Percentiles rank a stretch among this genome's conserved stretches.
Evolutionary conservation across 306 rosid species (phyloP).

Genomic region (Quercus engelmannii): DNA sequence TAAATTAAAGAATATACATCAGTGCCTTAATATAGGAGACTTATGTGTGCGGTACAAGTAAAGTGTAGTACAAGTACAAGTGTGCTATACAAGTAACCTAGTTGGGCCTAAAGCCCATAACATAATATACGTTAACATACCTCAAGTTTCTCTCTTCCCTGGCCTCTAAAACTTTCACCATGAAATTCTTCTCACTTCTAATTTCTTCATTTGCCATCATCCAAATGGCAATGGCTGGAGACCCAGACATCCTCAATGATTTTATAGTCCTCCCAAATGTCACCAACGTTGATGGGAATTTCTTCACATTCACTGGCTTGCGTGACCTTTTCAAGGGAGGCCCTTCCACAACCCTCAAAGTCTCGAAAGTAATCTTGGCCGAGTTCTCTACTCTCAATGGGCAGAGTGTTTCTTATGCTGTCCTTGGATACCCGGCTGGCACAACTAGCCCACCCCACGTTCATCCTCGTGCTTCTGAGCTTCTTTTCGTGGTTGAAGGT

Average conservation of each 20-base stretch:
- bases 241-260: conserved; percentile 45
- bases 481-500: conserved; percentile 36
- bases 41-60: too few relatives aligned
- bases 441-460: conserved; percentile 37
- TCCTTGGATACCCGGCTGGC: conserved; percentile 30
- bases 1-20: too few relatives aligned
- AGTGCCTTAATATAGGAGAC: too few relatives aligned
- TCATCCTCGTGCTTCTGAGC: background rate
- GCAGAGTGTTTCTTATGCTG: too few relatives aligned
- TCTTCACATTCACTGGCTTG: conserved; percentile 48
- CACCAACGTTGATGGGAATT: conserved; percentile 19
- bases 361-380: conserved; percentile 21
- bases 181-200: background rate
- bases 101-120: too few relatives aligned
- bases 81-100: too few relatives aligned
- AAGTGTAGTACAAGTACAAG: too few relatives aligned
- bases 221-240: conserved; percentile 28
- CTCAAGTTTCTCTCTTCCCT: background rate
- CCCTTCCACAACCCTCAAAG: conserved; percentile 27
- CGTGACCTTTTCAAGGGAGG: conserved; percentile 9
- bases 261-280: conserved; percentile 26
- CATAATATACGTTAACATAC: too few relatives aligned
- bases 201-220: conserved; percentile 12
- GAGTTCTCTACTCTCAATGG: conserved; percentile 52
- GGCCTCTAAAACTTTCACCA: background rate